phyloP scores from a whole-genome alignment of 1,139 yeast species.

The Wickerhamomyces sp. region DNA sequence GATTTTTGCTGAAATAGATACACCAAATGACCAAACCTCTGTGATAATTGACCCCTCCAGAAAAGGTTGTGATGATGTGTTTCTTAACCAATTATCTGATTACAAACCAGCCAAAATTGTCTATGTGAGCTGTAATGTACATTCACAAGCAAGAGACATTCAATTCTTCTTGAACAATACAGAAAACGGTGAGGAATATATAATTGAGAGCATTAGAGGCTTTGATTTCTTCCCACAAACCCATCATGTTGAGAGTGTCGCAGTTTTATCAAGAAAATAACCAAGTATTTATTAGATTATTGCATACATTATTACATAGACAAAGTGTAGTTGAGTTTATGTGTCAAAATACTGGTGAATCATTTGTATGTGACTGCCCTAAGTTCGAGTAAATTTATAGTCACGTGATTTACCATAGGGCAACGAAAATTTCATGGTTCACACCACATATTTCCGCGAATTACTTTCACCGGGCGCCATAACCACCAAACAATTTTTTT shows the following conservation, averaged over 20 bases:
- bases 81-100: constrained; percentile 76
- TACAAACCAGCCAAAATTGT: constrained; percentile 84
- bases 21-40: constrained; percentile 71
- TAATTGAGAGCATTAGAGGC: constrained; percentile 80
- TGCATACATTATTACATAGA: background rate
- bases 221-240: constrained; percentile 98
- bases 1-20: constrained; percentile 73
- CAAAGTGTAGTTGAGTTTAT: background rate
- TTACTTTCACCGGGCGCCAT: constrained; percentile 2
- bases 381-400: background rate
- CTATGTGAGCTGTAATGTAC: constrained; percentile 94
- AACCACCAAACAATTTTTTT: constrained; percentile 13
- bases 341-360: no score
- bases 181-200: constrained; percentile 56
- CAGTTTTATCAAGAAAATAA: constrained; percentile 54
- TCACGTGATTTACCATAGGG: constrained; percentile 5
- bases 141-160: constrained; percentile 92
- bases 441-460: constrained; percentile 1
- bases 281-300: no score
- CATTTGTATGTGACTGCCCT: constrained; percentile 3
- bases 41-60: constrained; percentile 96
- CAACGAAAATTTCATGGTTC: background rate
- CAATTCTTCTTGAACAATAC: constrained; percentile 76
- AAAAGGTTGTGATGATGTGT: constrained; percentile 90
- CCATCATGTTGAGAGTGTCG: constrained; percentile 94